Percentiles rank a stretch among this genome's conserved stretches.
Conservation (phyloP, 768 basidiomycete species). For the Hemileccinum rubropunctum region DNA sequence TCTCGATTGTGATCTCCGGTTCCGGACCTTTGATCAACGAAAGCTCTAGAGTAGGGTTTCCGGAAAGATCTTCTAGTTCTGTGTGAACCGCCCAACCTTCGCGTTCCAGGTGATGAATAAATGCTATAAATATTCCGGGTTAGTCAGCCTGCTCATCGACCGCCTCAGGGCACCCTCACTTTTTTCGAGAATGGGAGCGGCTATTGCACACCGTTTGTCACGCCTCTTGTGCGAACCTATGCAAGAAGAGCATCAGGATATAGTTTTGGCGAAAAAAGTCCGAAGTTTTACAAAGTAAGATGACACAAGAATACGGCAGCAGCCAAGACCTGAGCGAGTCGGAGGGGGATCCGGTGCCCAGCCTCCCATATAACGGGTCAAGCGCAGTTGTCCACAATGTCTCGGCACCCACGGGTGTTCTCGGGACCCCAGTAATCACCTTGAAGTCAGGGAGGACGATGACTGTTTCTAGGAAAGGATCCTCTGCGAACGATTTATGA, state of each 20-base stretch:
- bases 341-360: constrained; percentile 42
- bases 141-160: constrained; percentile 6
- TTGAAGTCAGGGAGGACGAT: constrained; percentile 93
- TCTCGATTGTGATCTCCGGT: constrained; percentile 51
- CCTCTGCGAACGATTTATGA: constrained; percentile 63
- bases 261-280: background rate
- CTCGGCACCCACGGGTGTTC: constrained; percentile 62
- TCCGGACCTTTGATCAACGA: constrained; percentile 29
- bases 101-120: constrained; percentile 57
- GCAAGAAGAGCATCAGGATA: background rate
- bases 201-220: constrained; percentile 89
- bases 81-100: constrained; percentile 78
- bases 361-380: constrained; percentile 53
- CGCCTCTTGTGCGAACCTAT: constrained; percentile 90
- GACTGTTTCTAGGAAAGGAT: constrained; percentile 67
- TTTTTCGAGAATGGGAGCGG: constrained; percentile 79
- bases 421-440: constrained; percentile 69
- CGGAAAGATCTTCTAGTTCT: constrained; percentile 58
- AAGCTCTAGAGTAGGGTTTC: constrained; percentile 27
- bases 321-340: constrained; percentile 65
- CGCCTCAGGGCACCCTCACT: constrained; percentile 40
- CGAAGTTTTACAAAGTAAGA: constrained; percentile 74
- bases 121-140: constrained; percentile 40
- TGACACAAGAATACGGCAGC: constrained; percentile 86
- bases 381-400: constrained; percentile 65